Base-by-base conservation (phyloP, 768 basidiomycete species). In the Thelephora aurantiotincta region DNA sequence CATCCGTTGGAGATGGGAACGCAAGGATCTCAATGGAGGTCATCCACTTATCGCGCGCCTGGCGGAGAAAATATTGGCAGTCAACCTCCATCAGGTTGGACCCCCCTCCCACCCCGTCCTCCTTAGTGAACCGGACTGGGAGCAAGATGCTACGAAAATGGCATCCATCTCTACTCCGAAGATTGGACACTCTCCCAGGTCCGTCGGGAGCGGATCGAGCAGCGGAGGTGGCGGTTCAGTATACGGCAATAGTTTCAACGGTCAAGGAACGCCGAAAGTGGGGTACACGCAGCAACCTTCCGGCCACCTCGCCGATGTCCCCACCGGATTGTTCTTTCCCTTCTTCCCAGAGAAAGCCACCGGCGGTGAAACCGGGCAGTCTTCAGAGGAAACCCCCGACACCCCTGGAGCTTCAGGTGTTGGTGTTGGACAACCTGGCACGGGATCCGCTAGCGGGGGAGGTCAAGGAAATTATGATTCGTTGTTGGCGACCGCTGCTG, bases 1-100 rank as follows among this genome's bases (percentile, higher is more conserved):
- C 30, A 84, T 90, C 74, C 79, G 88, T 45, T 91, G 88, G 88
- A 78, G 88, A 52, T 91, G 88, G 88, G 85, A 88, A 57, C 76
- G 88, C 46, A 87, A 82, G 60, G 87, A 90, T 57, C 63, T 76
- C 47, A 79, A 78, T 38, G 84, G 83, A 38, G 80, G 78, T 1
- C 85, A 88, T 55, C 87, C 88, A n/a, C 74, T 89, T 45, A 86
- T 89, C 50, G 76, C 83, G 12, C 81, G 77, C 55, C 75, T 91
- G 43, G 87, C 83, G 0, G 84, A 88, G 63, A 77, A 78, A 47
- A 82, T 89, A 19, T 80, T 90, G 68, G 74, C 72, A 19, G 78
- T 82, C 43, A 74, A 82, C 58, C 68, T 89, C n/a, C 74, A 75
- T 54, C 68, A 73, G 33, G 73, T 82, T 38, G 69, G 70, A 33